Evolutionary conservation across 345 rosid genomes (phyloP).

Genomic region (Bruguiera parviflora): DNA sequence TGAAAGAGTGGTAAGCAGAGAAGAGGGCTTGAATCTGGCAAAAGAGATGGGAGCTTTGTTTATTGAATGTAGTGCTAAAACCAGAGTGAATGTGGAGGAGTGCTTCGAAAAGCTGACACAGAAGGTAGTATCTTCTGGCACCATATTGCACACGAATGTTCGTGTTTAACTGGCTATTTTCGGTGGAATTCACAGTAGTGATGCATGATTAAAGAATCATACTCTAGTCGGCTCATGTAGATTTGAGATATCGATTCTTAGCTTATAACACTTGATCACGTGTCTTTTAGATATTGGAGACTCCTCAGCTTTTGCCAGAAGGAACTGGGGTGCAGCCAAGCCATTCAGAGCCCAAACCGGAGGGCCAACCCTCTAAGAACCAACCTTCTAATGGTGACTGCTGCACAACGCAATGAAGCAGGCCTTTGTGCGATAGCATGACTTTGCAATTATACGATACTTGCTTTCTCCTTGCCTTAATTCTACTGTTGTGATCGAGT

Average conservation of each 20-base stretch:
- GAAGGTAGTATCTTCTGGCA: constrained; percentile 44
- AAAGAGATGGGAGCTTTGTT: constrained; percentile 67
- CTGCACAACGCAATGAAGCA: constrained; percentile 22
- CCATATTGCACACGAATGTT: background rate
- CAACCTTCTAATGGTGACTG: constrained; percentile 32
- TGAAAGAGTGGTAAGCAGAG: constrained; percentile 79
- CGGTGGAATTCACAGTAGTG: background rate
- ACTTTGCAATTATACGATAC: background rate
- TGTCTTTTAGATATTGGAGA: constrained; percentile 72
- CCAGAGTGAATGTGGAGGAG: constrained; percentile 77
- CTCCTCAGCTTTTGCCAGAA: constrained; percentile 91
- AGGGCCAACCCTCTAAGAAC: constrained; percentile 26
- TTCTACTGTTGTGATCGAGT: background rate
- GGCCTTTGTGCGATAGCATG: background rate
- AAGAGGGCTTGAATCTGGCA: constrained; percentile 79
- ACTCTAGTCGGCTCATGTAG: background rate
- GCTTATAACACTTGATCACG: constrained; percentile 4
- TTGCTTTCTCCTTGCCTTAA: background rate
- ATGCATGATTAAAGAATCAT: background rate
- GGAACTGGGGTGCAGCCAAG: constrained; percentile 72
- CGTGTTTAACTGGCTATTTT: background rate
- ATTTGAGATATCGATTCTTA: background rate
- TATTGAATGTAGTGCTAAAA: constrained; percentile 90
- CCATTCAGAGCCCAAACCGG: constrained; percentile 66
- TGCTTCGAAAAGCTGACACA: constrained; percentile 90